These are phyloP conservation scores for Trichoderma gracile DNA, from an alignment of 2,329 filamentous ascomycete species.

Conservation along the genomic window DNA sequence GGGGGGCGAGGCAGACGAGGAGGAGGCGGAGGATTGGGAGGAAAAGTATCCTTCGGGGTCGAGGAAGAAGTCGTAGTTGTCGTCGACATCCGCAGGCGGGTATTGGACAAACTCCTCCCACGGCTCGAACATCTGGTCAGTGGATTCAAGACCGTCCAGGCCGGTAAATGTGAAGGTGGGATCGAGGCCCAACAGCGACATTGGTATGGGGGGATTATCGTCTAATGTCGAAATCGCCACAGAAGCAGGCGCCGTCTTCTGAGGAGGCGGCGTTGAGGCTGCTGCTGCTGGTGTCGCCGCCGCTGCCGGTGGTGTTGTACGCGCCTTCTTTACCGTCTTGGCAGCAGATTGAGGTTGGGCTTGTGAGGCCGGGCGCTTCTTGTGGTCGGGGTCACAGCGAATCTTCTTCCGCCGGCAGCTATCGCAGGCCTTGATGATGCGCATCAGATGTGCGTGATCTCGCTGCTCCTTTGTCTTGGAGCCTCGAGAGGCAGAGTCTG, in stretches of 20 bases:
- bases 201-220: slow-evolving; percentile 6
- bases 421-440: slow-evolving; percentile 68
- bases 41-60: slow-evolving; percentile 47
- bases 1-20: slow-evolving; percentile 33
- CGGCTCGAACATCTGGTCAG: slow-evolving; percentile 33
- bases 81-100: slow-evolving; percentile 39
- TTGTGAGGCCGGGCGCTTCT: slow-evolving; percentile 46
- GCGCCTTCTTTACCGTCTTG: slow-evolving; percentile 48
- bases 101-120: slow-evolving; percentile 53
- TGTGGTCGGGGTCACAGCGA: slow-evolving; percentile 62
- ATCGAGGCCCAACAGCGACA: slow-evolving; percentile 27
- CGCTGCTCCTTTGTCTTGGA: slow-evolving; percentile 69
- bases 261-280: slow-evolving; percentile 28
- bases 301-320: slow-evolving; percentile 30
- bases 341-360: slow-evolving; percentile 34
- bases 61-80: slow-evolving; percentile 50
- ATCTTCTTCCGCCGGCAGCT: slow-evolving; percentile 64
- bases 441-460: slow-evolving; percentile 66
- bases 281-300: slow-evolving; percentile 28
- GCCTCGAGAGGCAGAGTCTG: slow-evolving; percentile 61
- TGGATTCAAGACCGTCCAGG: slow-evolving; percentile 29
- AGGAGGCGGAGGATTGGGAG: slow-evolving; percentile 37
- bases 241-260: neutral
- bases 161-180: slow-evolving; percentile 31
- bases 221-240: neutral